A percentile compares a stretch with the other conserved stretches of the same genome.
phyloP scores from a whole-genome alignment of 331 rosid species.

The Cydonia oblonga region DNA sequence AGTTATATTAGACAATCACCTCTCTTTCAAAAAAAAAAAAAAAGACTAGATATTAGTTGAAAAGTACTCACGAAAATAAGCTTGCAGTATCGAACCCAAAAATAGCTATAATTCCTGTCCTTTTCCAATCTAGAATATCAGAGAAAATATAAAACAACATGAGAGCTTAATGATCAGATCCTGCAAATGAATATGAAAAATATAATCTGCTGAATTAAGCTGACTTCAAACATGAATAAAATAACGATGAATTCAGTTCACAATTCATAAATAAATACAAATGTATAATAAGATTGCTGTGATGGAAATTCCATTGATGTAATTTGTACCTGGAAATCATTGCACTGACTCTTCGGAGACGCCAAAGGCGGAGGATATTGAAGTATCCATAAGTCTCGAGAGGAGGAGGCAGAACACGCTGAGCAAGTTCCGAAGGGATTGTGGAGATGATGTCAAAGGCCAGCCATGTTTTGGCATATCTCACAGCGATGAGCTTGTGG shows the following conservation, averaged over 20 bases:
- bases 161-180: neutral
- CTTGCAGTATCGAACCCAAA: conserved; percentile 59
- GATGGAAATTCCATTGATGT: neutral
- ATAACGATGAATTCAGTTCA: neutral
- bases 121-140: conserved; percentile 53
- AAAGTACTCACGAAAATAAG: conserved; percentile 58
- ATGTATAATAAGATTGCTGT: neutral
- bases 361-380: conserved; percentile 77
- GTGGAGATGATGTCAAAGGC: conserved; percentile 48
- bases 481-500: conserved; percentile 35
- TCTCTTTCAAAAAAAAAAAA: neutral
- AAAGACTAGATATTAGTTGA: neutral
- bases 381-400: conserved; percentile 49
- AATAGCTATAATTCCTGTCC: conserved; percentile 55
- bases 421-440: conserved; percentile 48
- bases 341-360: conserved; percentile 63
- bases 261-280: neutral
- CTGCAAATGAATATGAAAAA: neutral
- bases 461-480: conserved; percentile 57
- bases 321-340: conserved; percentile 54
- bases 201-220: neutral
- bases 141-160: neutral
- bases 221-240: neutral
- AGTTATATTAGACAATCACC: neutral
- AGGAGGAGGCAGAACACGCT: conserved; percentile 14